Evolutionary conservation across 371 early-diverging fungal genomes (phyloP), one percentile per base, ranked within the genome.

Genomic region (Batrachochytrium dendrobatidis): DNA sequence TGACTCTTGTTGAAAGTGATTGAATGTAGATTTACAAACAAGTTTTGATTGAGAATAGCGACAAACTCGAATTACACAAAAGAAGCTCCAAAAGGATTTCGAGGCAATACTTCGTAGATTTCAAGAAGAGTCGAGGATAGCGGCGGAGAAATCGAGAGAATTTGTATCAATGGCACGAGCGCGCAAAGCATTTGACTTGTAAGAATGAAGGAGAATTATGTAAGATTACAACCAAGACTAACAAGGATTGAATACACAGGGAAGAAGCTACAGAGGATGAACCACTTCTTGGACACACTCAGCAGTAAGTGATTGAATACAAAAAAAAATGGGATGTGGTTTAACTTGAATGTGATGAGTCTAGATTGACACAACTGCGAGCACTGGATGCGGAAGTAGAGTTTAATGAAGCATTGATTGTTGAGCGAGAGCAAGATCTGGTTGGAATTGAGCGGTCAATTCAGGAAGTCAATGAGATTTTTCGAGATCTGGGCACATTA

Each of bases 401-500:
- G 67, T 94, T 86, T 69, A 95, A 95, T 68, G 93, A 95, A 64
- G 76, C 85, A 0, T 63, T 96, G 46, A 96, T 98, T 61, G 76
- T 80, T 8, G 95, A 98, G 68, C 86, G 97, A 17, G 98, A 98
- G 65, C 82, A 81, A 33, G 97, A 94, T 59, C 86, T 98, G 20
- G 76, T 79, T 51, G 90, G 89, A 39, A 94, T 98, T 59, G 97
- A 96, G 68, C 83, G 84, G 58, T 92, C 91, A 18, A 94, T 96
- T 45, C 53, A 56, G 22, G 74, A 77, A 59, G 76, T 98, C 22
- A 96, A 95, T 66, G 95, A 95, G 70, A 88, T 98, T 53, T 98
- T 98, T 70, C 76, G 94, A 60, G 95, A 96, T 72, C 70, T 98
- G 46, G 95, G 95, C 12, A 92, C 92, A 45, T 78, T 98, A 58